Conservation (phyloP, 768 basidiomycete genomes). For the Cystobasidiopsis lactophilus region DNA sequence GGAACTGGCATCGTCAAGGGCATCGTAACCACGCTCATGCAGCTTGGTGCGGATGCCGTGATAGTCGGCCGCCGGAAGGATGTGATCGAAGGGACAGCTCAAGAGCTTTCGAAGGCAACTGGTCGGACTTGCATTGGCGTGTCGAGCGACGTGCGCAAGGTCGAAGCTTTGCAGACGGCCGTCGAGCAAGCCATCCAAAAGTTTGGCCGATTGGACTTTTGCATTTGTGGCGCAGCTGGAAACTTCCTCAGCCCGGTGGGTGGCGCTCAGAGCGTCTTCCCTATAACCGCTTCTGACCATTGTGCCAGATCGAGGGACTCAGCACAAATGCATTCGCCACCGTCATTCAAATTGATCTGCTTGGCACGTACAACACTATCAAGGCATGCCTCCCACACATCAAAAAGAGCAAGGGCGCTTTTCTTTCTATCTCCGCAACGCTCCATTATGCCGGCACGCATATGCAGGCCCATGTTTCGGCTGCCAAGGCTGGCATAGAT, state of each 20-base stretch:
- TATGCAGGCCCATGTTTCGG: constrained; percentile 78
- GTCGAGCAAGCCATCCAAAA: constrained; percentile 48
- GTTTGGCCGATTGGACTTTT: constrained; percentile 79
- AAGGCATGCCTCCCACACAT: constrained; percentile 68
- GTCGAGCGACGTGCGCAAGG: constrained; percentile 63
- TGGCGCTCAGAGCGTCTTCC: too few species aligned
- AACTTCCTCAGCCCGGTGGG: constrained; percentile 63
- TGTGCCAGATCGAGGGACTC: too few species aligned
- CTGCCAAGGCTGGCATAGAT: constrained; percentile 86
- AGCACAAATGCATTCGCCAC: background rate
- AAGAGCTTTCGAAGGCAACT: constrained; percentile 46
- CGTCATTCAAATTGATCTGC: constrained; percentile 27
- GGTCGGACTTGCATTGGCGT: constrained; percentile 47
- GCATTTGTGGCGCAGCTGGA: constrained; percentile 91
- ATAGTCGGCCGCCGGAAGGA: constrained; percentile 72
- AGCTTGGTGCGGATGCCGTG: constrained; percentile 46
- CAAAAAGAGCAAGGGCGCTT: constrained; percentile 49
- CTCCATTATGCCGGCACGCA: constrained; percentile 62
- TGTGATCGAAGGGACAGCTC: constrained; percentile 44
- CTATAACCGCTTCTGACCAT: too few species aligned
- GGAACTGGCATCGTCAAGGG: constrained; percentile 77
- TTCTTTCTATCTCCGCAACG: constrained; percentile 73
- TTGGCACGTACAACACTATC: constrained; percentile 83
- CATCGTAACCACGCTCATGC: constrained; percentile 64
- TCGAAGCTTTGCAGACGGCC: constrained; percentile 47